Base-by-base conservation (phyloP, 192 early-diverging fungal genomes). In the Coemansia sp. region DNA sequence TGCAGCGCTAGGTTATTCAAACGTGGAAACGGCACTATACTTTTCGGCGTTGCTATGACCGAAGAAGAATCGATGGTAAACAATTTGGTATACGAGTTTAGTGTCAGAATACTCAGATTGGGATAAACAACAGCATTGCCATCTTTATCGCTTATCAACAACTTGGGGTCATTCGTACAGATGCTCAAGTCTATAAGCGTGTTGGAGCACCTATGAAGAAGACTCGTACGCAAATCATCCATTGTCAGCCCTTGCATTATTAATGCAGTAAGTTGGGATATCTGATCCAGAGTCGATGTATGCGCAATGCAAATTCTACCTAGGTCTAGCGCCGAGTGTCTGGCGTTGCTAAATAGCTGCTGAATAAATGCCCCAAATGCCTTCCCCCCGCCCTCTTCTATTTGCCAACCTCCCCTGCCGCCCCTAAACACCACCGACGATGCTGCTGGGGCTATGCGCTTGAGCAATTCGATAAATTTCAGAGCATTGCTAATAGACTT, bases 121-220 rank as follows among this genome's bases (percentile, higher is more conserved):
- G 64, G 44, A 17, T 66, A 66, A 6, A 40, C 36, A 24, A 60
- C 59, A 21, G 13, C 13, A 19, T 60, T 60, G 34, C 37, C 59
- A 19, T 5, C 33, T 3, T 3, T 11, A 27, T 39, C n/a, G 10
- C 19, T 3, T 40, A 60, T 40, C 37, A 60, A 27, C 9, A 19
- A 21, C 19, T 6, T 60, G 9, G 21, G 36, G 4, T 40, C 13
- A 19, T 3, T 29, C 0, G 9, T 13, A 4, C 4, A n/a, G 1
- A 60, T 11, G 2, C 3, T 13, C n/a, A 60, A 24, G 13, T 60
- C 4, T 6, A 36, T 1, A 40, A 60, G 59, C 9, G 59, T 39
- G 1, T 60, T n/a, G 11, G 59, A 33, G 21, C 37, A 40, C 19
- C 40, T 60, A 19, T 60, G 21, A 39, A 40, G 35, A 1, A 60